Evolutionary conservation across 1,284 basidiomycete species (phyloP), one percentile per base, ranked within the genome.

Genomic region (Tilletia horrida): DNA sequence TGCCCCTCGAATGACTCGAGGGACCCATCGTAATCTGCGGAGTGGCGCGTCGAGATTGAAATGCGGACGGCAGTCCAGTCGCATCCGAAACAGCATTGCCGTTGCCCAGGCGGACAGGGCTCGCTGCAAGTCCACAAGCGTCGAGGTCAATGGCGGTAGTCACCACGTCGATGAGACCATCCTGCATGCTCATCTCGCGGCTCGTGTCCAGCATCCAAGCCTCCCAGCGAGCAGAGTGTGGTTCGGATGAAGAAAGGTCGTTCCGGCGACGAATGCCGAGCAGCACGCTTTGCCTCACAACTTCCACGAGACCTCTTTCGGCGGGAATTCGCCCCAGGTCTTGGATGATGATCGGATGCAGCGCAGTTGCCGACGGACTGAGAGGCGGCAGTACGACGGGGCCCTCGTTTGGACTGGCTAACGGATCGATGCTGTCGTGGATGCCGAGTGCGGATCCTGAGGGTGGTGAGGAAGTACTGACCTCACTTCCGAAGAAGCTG

Each of bases 181-280:
- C 55, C 7, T 59, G 55, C 55, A 40, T 31, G 9, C 35, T 18
- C 13, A 59, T 29, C 27, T 31, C 55, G 4, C 55, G 55, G 31
- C 55, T 59, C 29, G 55, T 59, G 18, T 59, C 55, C 3, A 59
- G 55, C 25, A 21, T 18, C 55, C 55, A 59, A 4, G 55, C 55
- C 55, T 59, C 55, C 55, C 55, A 59, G 27, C 55, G 55, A 16
- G 55, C 55, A 4, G 35, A 40, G 6, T 40, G 35, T 13, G 18
- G 18, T 13, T 29, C 31, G 3, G 55, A 31, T 3, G 27, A n/a
- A 8, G 52, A 55, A 25, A 31, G 8, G 14, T 27, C 55, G 31
- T 14, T 31, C 27, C 55, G 55, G 11, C 55, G 25, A 25, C 55
- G 55, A 11, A 59, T 21, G 11, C 55, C 55, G 31, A 59, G 18